Conservation (phyloP, 2,329 filamentous ascomycete species). For the Fusarium sarcochroum region DNA sequence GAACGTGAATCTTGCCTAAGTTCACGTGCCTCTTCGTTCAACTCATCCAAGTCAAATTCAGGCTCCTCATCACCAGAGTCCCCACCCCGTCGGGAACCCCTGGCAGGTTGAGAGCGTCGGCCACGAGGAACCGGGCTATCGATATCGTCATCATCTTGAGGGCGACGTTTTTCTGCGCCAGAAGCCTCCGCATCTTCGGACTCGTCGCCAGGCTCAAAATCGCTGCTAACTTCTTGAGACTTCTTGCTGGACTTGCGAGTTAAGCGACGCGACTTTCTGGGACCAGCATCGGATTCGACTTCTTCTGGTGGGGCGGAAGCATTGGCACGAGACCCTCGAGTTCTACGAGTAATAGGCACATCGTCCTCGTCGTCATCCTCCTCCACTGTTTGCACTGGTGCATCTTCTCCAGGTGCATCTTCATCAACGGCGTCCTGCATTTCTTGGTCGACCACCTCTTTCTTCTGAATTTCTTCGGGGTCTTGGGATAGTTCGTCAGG, state of each 20-base stretch:
- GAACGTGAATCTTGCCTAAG: constrained; percentile 68
- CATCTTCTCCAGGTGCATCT: constrained; percentile 51
- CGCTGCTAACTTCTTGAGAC: constrained; percentile 70
- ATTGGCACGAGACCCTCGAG: constrained; percentile 56
- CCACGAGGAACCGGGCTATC: constrained; percentile 67
- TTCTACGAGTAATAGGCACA: constrained; percentile 63
- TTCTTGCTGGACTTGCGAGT: constrained; percentile 63
- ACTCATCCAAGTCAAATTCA: constrained; percentile 73
- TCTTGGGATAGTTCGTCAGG: constrained; percentile 57
- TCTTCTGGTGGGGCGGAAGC: constrained; percentile 51
- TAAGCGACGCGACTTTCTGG: constrained; percentile 59
- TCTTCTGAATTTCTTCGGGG: constrained; percentile 46
- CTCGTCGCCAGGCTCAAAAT: constrained; percentile 73
- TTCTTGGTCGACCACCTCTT: constrained; percentile 50
- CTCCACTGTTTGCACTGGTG: constrained; percentile 50
- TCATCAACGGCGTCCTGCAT: constrained; percentile 48
- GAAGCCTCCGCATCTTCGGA: constrained; percentile 68
- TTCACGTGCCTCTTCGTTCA: constrained; percentile 76
- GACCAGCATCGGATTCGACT: constrained; percentile 51
- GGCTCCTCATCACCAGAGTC: constrained; percentile 71
- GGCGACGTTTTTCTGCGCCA: constrained; percentile 54
- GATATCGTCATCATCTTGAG: constrained; percentile 59
- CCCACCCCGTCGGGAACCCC: constrained; percentile 60
- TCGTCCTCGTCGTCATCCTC: constrained; percentile 65
- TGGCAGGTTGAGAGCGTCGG: constrained; percentile 60